Evolutionary conservation across 306 rosid genomes (phyloP), one percentile per base, ranked within the genome.

Genomic region (Carpinus viminea): DNA sequence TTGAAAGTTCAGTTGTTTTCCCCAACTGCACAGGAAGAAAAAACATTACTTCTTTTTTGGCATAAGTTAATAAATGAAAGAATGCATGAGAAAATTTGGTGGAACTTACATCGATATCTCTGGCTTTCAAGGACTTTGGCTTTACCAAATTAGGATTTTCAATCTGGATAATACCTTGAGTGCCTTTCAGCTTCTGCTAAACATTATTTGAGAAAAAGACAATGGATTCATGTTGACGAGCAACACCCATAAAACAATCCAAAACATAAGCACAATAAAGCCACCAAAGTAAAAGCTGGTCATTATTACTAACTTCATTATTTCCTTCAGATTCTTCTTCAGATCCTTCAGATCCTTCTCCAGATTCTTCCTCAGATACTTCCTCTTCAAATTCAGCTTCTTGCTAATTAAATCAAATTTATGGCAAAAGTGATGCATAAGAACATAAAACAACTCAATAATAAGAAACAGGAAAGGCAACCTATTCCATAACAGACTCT

Each of bases 91-190:
- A 66, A 66, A 65, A 62, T 64, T 50, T 47, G 70, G 71, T 53
- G 45, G 62, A 76, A 83, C 96, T 91, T 83, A 92, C 98, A 87
- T 94, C 97, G 46, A 86, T 31, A 38, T 92, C 94, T 82, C 69
- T 88, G 51, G 92, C 98, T 81, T 87, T 94, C 90, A 92, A 2
- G 48, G 50, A 87, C 85, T 92, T 94, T 4, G 91, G 85, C 87
- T 88, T 92, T 26, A 80, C 96, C 88, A 94, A 86, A 86, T 94
- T 94, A 31, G 97, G 97, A 85, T 94, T 94, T 86, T 92, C 98
- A 81, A 94, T 91, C 86, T 92, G 93, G 81, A 94, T 91, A 31
- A 94, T 57, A 78, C 97, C 97, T 82, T 92, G 88, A 62, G 91
- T 88, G 48, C 96, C 97, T 85, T 94, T 94, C 74, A 80, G 85